Evolutionary conservation across 345 rosid genomes (phyloP).

Genomic region (Bruguiera parviflora): DNA sequence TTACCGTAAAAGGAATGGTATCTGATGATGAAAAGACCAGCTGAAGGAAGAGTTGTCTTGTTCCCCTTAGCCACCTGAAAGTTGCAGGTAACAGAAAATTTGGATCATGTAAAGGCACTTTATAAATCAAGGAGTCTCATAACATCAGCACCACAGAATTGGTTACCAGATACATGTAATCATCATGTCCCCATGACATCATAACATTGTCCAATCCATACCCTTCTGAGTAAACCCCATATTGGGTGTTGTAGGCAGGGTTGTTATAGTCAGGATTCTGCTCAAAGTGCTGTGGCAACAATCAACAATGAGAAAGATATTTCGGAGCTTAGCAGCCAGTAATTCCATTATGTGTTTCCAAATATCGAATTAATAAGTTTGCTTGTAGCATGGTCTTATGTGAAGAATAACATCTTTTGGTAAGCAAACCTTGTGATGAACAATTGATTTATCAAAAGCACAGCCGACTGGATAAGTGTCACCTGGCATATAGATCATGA

Average conservation of each 20-base stretch:
- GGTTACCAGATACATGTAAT: slow-evolving; percentile 66
- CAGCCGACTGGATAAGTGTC: slow-evolving; percentile 88
- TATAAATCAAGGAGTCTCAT: too few species aligned
- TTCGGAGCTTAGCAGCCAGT: background rate
- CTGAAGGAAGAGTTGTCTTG: slow-evolving; percentile 53
- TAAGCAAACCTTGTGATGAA: slow-evolving; percentile 64
- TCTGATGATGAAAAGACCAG: slow-evolving; percentile 63
- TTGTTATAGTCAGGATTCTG: slow-evolving; percentile 53
- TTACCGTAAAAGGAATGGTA: slow-evolving; percentile 68
- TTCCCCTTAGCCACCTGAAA: slow-evolving; percentile 60
- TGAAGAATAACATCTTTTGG: too few species aligned
- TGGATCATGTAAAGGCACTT: too few species aligned
- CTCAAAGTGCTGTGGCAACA: slow-evolving; percentile 42
- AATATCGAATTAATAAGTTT: too few species aligned
- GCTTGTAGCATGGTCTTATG: too few species aligned
- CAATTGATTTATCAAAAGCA: slow-evolving; percentile 65
- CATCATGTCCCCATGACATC: slow-evolving; percentile 77
- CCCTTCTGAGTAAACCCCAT: slow-evolving; percentile 51
- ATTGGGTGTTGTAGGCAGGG: slow-evolving; percentile 46
- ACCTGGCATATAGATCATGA: slow-evolving; percentile 29
- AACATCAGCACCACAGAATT: background rate
- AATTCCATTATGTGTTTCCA: too few species aligned
- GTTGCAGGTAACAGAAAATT: too few species aligned
- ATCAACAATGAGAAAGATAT: background rate
- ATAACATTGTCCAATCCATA: slow-evolving; percentile 55